Percentiles rank a stretch among this genome's conserved stretches.
These are phyloP conservation scores for Trichocomaceae sp. DNA, from an alignment of 2,329 filamentous ascomycete genomes.

Conservation along the genomic window DNA sequence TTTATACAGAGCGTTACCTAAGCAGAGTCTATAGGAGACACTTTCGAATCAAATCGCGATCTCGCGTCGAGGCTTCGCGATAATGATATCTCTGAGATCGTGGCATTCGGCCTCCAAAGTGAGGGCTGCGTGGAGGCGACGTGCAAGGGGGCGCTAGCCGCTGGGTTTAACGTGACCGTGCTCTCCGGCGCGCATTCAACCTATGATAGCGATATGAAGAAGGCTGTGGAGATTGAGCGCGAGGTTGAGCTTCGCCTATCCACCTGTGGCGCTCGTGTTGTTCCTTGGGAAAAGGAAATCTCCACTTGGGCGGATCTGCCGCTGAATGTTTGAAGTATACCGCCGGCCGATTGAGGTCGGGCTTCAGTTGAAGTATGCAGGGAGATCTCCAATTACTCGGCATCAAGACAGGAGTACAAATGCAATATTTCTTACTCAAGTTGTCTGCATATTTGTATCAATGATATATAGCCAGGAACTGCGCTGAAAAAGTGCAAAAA, in stretches of 20 bases:
- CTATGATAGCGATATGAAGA: background rate
- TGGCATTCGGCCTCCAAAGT: constrained; percentile 2
- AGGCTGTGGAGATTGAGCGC: background rate
- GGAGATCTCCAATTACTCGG: no score
- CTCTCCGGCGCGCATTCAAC: constrained; percentile 3
- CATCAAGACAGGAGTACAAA: no score
- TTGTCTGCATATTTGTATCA: no score
- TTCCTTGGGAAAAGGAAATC: background rate
- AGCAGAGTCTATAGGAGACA: background rate
- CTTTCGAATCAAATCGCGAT: constrained; percentile 1
- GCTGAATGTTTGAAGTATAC: no score
- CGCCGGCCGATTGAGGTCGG: no score
- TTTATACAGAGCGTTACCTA: no score
- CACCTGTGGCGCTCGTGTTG: background rate
- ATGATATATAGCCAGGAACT: no score
- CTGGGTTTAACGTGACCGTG: background rate
- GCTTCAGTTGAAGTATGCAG: no score
- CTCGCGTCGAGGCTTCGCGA: background rate
- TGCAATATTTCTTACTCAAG: no score
- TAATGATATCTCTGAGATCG: background rate
- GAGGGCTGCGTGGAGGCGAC: background rate
- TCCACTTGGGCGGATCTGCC: no score
- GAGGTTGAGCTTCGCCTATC: background rate
- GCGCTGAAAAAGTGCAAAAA: no score
- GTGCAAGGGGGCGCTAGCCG: background rate